Base-by-base conservation (phyloP, 2,329 filamentous ascomycete genomes). In the Acephala macrosclerotiorum region DNA sequence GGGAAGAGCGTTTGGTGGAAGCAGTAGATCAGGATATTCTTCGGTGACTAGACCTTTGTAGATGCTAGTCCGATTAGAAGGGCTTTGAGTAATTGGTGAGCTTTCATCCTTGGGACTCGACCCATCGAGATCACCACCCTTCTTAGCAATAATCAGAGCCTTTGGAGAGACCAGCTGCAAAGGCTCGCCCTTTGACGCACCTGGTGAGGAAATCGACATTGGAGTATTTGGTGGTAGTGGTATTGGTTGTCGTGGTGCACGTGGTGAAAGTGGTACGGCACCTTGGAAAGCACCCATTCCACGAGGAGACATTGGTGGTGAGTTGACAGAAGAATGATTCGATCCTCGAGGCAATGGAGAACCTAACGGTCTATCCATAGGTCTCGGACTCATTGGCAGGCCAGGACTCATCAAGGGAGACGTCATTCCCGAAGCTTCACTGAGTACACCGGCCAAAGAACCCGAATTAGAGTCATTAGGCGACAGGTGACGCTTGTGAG, bases 1-100 rank as follows among this genome's bases (percentile, higher is more conserved):
- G 3, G 93, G 91, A 8, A 99, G 83, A 6, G 94, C 94, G 76
- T 97, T 96, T 0, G 96, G 95, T 11, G 94, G 89, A 1, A 99
- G 83, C 25, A 98, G 80, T 8, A 98, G 84, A 68, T 93, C 91
- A 0, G 95, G 94, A 75, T 94, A 95, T 70, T 97, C 92, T 0
- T 97, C 93, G 0, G 91, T 93, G 5, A 93, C 84, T 25, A 97
- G 85, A 0, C 93, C 93, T 72, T 85, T 90, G 76, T 89, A 96
- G 25, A 97, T 87, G 64, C 82, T 80, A 81, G 82, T 67, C 81
- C 81, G 36, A 40, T 35, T 63, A 0, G 75, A 73, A 1, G 80
- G 79, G 65, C 79, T 83, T 8, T 78, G 61, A 22, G 53, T 53
- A 40, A 40, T 68, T 20, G 60, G 65, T 22, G 70, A 68, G 26